Evolutionary conservation across 2,329 filamentous ascomycete species (phyloP).

Genomic region (Plenodomus lindquistii): DNA sequence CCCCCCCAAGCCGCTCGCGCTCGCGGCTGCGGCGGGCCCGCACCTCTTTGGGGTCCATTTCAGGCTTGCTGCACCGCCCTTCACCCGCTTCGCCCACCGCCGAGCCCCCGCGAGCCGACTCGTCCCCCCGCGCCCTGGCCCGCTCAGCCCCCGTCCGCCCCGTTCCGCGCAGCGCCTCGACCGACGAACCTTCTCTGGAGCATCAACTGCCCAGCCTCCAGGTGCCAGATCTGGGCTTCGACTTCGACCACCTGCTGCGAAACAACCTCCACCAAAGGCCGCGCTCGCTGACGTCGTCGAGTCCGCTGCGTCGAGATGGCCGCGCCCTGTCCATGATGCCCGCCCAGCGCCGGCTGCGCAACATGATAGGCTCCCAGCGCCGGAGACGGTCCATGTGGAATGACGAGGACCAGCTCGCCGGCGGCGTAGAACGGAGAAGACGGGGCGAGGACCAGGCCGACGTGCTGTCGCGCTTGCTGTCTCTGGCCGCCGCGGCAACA

Average conservation of each 20-base stretch:
- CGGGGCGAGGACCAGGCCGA: slow-evolving; percentile 65
- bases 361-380: slow-evolving; percentile 50
- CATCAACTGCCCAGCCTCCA: slow-evolving; percentile 39
- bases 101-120: slow-evolving; percentile 15
- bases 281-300: slow-evolving; percentile 20
- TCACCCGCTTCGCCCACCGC: slow-evolving; percentile 22
- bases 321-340: slow-evolving; percentile 42
- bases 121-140: slow-evolving; percentile 19
- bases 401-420: slow-evolving; percentile 30
- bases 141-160: slow-evolving; percentile 22
- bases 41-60: slow-evolving; percentile 42
- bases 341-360: slow-evolving; percentile 45
- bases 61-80: slow-evolving; percentile 33
- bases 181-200: slow-evolving; percentile 34
- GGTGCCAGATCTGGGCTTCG: slow-evolving; percentile 43
- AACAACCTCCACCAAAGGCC: slow-evolving; percentile 21
- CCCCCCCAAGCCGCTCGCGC: slow-evolving; percentile 26
- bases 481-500: slow-evolving; percentile 66
- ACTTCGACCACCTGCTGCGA: slow-evolving; percentile 41
- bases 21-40: slow-evolving; percentile 42
- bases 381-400: slow-evolving; percentile 56
- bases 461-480: slow-evolving; percentile 63
- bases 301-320: slow-evolving; percentile 33
- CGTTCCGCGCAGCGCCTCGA: slow-evolving; percentile 20
- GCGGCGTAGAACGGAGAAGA: slow-evolving; percentile 41